Base-by-base conservation (phyloP, 306 rosid genomes). In the Cotoneaster glaucophyllus region DNA sequence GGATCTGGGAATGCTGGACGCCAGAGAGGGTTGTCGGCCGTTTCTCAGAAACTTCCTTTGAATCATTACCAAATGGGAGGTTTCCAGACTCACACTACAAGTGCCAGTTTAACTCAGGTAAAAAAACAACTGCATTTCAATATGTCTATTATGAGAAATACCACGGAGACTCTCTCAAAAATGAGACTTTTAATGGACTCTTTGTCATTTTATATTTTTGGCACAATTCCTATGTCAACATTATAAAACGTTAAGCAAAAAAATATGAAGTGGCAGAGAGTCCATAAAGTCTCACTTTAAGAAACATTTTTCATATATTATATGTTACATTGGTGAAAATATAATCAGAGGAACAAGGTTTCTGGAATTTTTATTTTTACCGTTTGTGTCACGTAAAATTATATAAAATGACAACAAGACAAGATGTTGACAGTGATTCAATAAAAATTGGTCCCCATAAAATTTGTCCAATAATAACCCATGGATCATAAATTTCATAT, bases 31-130 rank as follows among this genome's bases (percentile, higher is more conserved):
- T 85, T 61, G 61, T 79, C 94, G 50, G 81, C 87, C n/a, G 67
- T 73, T 44, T 80, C 88, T 72, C 82, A 78, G 24, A 87, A 85
- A 37, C 82, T 65, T 62, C 82, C 70, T 48, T 50, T 63, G 28
- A 73, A 44, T 78, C 82, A 88, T 79, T 65, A 61, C 81, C 29
- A 82, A 64, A 70, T 84, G 79, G 87, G 79, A 25, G 87, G 73
- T 50, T 74, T 82, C 34, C 88, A 86, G 80, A 78, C 83, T 8
- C 84, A 41, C 44, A 41, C 26, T 37, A 81, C 82, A 82, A 70
- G 73, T 74, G 78, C 70, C 74, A 63, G 85, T 83, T 80, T 87
- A 56, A 83, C 69, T 48, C 90, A 94, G 97, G 98, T 94, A 6
- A 37, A 37, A 41, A 64, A 3, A 8, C 28, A 39, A 66, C 53